These are phyloP conservation scores for Tetracentron sinense DNA, from an alignment of 164 flowering plant species.

Conservation along the genomic window DNA sequence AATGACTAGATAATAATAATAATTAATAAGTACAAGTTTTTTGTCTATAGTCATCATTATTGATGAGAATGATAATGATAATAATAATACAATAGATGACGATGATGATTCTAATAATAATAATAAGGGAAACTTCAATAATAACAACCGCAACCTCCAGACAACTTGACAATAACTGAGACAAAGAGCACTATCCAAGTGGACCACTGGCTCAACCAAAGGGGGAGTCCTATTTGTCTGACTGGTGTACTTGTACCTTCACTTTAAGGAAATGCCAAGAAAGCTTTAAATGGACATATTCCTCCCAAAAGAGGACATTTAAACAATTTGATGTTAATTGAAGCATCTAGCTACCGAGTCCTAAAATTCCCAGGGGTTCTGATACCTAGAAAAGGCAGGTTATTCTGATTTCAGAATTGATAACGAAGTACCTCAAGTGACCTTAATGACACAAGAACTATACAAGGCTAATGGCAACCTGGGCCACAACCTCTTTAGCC, in stretches of 20 bases:
- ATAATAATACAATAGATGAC: too few relatives aligned
- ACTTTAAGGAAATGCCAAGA: background rate
- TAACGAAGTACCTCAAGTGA: too few relatives aligned
- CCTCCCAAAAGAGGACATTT: background rate
- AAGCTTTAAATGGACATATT: background rate
- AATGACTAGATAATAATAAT: too few relatives aligned
- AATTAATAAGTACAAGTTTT: too few relatives aligned
- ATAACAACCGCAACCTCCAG: too few relatives aligned
- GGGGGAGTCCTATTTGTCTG: background rate
- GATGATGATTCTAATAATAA: background rate
- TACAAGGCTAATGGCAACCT: too few relatives aligned
- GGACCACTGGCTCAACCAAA: background rate
- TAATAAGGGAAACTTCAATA: too few relatives aligned
- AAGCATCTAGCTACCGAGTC: background rate
- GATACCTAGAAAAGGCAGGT: too few relatives aligned
- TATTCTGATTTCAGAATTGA: too few relatives aligned
- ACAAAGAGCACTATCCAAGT: background rate
- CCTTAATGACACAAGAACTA: too few relatives aligned
- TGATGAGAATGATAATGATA: background rate
- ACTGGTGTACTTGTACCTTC: background rate
- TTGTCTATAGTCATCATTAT: too few relatives aligned
- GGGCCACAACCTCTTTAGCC: background rate
- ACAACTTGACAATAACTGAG: too few relatives aligned
- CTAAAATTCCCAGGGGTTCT: background rate
- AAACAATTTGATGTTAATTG: background rate